A percentile compares a stretch with the other conserved stretches of the same genome.
These are phyloP conservation scores for Amaranthus tricolor DNA, from an alignment of 179 eudicot genomes.

Conservation along the genomic window DNA sequence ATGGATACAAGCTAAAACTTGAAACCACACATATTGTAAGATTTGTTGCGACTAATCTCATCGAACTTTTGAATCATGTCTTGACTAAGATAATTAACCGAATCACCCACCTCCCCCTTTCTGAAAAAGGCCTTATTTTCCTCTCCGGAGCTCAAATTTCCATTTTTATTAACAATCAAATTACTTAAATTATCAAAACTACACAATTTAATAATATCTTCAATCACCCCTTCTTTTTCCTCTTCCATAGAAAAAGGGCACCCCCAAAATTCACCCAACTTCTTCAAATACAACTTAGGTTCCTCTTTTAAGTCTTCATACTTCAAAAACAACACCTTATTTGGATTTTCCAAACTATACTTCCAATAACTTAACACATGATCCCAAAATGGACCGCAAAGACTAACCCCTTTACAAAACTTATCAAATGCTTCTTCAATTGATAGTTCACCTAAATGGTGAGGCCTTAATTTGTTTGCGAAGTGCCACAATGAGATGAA, in stretches of 20 bases:
- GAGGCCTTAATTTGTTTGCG: constrained; percentile 34
- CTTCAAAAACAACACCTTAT: constrained; percentile 32
- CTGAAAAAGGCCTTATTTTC: constrained; percentile 36
- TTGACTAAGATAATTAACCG: constrained; percentile 26
- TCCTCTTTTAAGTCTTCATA: constrained; percentile 37
- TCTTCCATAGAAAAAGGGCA: constrained; percentile 34
- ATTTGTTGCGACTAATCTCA: constrained; percentile 22
- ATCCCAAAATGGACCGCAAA: constrained; percentile 40
- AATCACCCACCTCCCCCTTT: constrained; percentile 41
- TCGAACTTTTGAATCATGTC: constrained; percentile 28
- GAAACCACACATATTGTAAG: constrained; percentile 18
- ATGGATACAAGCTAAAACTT: constrained; percentile 12
- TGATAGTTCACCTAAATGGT: constrained; percentile 5
- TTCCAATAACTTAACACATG: constrained; percentile 37
- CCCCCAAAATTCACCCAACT: constrained; percentile 34
- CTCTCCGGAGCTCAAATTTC: constrained; percentile 31
- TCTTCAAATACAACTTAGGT: constrained; percentile 26
- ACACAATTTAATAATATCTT: constrained; percentile 32
- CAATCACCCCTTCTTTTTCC: constrained; percentile 22
- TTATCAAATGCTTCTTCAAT: constrained; percentile 36
- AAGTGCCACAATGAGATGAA: constrained; percentile 42
- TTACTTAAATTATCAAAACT: constrained; percentile 37
- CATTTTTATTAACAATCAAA: constrained; percentile 38
- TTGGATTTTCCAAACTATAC: constrained; percentile 25
- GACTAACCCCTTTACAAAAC: constrained; percentile 32